Percentiles rank a stretch among this genome's conserved stretches.
Evolutionary conservation across 1,284 basidiomycete genomes (phyloP).

Genomic region (Pseudozyma flocculosa): DNA sequence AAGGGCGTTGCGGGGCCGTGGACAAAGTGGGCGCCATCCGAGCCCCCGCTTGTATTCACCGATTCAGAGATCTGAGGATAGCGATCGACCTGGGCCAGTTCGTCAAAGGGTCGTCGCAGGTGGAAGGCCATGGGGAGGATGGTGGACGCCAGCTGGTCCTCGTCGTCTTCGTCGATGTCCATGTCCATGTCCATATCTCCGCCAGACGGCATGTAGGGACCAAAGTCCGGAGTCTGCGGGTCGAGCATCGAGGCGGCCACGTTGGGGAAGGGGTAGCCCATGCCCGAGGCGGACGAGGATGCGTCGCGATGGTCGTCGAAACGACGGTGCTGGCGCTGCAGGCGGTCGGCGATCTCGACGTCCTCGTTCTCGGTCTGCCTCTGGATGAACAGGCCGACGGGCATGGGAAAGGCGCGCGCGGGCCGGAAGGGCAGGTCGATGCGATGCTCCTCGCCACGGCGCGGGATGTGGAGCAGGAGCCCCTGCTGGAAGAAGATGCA

Average conservation of each 20-base stretch:
- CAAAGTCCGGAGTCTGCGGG: constrained; percentile 21
- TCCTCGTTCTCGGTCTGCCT: constrained; percentile 39
- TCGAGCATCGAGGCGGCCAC: constrained; percentile 3
- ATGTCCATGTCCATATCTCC: too few species aligned
- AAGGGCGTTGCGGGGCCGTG: constrained; percentile 34
- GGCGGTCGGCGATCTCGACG: constrained; percentile 13
- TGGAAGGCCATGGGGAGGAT: constrained; percentile 44
- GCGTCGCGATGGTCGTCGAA: too few species aligned
- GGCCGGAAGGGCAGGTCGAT: constrained; percentile 40
- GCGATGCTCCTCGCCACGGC: constrained; percentile 34
- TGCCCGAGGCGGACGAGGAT: constrained; percentile 5
- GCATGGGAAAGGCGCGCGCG: constrained; percentile 28
- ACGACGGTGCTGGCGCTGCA: constrained; percentile 2
- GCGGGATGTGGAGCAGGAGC: constrained; percentile 40
- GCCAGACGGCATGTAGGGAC: background rate
- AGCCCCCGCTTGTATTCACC: too few species aligned
- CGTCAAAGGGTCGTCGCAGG: constrained; percentile 42
- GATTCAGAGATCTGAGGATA: constrained; percentile 19
- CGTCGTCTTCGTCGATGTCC: constrained; percentile 13
- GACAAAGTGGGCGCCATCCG: too few species aligned
- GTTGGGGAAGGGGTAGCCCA: constrained; percentile 1
- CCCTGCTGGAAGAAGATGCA: constrained; percentile 46
- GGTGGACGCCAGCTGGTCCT: constrained; percentile 7
- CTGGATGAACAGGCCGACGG: constrained; percentile 39
- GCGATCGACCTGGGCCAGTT: constrained; percentile 36